These are phyloP conservation scores for Posidonia oceanica DNA, from an alignment of 116 monocot genomes.

Conservation along the genomic window DNA sequence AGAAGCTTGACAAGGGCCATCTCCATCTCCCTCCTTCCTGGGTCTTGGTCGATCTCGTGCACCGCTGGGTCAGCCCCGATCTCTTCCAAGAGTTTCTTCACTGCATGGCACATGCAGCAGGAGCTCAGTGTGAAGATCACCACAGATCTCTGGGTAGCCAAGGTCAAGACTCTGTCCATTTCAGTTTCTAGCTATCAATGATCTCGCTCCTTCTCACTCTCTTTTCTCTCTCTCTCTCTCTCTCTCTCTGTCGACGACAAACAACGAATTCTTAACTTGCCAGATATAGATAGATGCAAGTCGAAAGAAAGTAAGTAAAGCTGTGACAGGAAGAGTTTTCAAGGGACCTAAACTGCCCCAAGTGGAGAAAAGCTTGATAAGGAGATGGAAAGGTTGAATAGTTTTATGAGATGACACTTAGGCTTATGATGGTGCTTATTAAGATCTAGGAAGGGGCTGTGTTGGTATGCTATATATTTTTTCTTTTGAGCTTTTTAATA, in stretches of 20 bases:
- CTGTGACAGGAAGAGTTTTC: no score
- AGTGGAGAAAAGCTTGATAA: no score
- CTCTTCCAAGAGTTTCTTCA: slow-evolving; percentile 19
- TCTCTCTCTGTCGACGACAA: neutral
- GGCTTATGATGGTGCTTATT: no score
- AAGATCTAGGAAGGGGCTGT: no score
- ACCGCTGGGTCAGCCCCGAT: slow-evolving; percentile 18
- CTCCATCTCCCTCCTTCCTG: slow-evolving; percentile 25
- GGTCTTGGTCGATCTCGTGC: slow-evolving; percentile 27
- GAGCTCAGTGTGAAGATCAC: slow-evolving; percentile 38
- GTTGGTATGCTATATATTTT: no score
- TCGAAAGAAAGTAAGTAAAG: no score
- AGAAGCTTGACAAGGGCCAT: slow-evolving; percentile 13
- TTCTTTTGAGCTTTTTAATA: no score
- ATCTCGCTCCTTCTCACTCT: neutral
- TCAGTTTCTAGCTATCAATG: neutral
- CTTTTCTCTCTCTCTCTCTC: neutral
- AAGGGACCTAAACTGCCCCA: no score
- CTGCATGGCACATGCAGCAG: slow-evolving; percentile 35
- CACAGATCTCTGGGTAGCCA: slow-evolving; percentile 26
- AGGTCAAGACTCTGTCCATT: slow-evolving; percentile 21
- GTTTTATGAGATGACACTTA: no score
- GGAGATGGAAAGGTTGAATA: no score
- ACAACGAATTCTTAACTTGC: neutral
- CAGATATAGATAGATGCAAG: neutral